phyloP scores from a whole-genome alignment of 2,329 filamentous ascomycete genomes.

The Ustulina deusta region DNA sequence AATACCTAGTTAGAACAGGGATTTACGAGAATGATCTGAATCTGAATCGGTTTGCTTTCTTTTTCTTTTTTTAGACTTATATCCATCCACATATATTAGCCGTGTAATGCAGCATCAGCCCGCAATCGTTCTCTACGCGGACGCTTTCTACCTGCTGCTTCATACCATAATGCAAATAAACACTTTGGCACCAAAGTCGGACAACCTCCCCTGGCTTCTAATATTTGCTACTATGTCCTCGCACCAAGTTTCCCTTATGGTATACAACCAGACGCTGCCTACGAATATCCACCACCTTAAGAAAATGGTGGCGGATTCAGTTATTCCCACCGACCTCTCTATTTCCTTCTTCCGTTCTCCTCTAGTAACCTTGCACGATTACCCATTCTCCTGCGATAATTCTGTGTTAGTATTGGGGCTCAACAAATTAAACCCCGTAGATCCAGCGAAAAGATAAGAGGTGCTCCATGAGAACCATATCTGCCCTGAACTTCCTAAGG shows the following conservation, averaged over 20 bases:
- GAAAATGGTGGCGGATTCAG: not conserved
- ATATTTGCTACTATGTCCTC: not conserved
- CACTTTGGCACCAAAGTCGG: not conserved
- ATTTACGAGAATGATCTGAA: not conserved
- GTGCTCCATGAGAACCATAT: not conserved
- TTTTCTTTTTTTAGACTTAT: constrained; percentile 5
- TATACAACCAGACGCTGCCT: constrained; percentile 18
- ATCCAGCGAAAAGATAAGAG: not conserved
- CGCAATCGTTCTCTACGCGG: not conserved
- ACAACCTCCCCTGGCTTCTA: constrained; percentile 11
- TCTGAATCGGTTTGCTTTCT: not conserved
- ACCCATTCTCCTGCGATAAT: not conserved
- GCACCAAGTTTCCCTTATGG: constrained; percentile 1
- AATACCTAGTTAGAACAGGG: not conserved
- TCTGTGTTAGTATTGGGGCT: not conserved
- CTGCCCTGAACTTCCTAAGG: constrained; percentile 16
- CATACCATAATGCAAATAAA: not conserved
- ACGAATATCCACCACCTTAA: not conserved
- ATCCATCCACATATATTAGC: not conserved
- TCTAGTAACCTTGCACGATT: not conserved
- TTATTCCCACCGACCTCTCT: not conserved
- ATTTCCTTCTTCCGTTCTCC: not conserved
- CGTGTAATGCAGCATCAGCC: not conserved
- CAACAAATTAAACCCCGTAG: not conserved
- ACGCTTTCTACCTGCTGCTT: not conserved